Evolutionary conservation across 441 rosid genomes (phyloP), one percentile per base, ranked within the genome.

Genomic region (Kokia cookei): DNA sequence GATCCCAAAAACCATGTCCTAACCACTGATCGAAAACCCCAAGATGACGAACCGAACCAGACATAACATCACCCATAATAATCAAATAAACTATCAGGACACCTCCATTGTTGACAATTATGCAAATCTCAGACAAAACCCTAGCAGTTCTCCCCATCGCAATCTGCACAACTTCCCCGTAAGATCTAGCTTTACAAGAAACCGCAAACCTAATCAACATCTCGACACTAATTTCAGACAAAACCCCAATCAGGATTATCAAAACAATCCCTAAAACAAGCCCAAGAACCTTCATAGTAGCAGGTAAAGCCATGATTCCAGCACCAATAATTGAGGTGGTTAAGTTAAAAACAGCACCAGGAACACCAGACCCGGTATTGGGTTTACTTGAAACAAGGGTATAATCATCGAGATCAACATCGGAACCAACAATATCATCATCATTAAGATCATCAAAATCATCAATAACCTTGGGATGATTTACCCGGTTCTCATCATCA

Each of bases 271-370:
- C 98, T n/a, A 89, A 76, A 72, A 84, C 69, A 86, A 96, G 68
- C 53, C 99, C 98, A 29, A 96, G 93, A 77, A 96, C 94, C 82
- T 96, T 93, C 97, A 96, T 92, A 11, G 97, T 87, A 26, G 98
- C 98, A 2, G 99, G 99, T 78, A 96, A 84, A 77, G 99, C 98
- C 99, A 95, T 95, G 66, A 95, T 93, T 59, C 99, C 99, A 14
- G 99, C 99, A 22, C 99, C 99, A 77, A 96, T 89, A 75, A 96
- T 81, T 0, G 99, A 67, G 3, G 99, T 96, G 59, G 99, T 82
- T 68, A 96, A 93, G 70, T 96, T 96, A 65, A 93, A 96, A 75
- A 96, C 98, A 1, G 98, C 98, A 8, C 99, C 98, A 53, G 82
- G 77, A 62, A 91, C 48, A 7, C 91, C 92, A 75, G 97, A 88